phyloP scores from a whole-genome alignment of 1,284 basidiomycete species.

The Phylloboletellus chloephorus region DNA sequence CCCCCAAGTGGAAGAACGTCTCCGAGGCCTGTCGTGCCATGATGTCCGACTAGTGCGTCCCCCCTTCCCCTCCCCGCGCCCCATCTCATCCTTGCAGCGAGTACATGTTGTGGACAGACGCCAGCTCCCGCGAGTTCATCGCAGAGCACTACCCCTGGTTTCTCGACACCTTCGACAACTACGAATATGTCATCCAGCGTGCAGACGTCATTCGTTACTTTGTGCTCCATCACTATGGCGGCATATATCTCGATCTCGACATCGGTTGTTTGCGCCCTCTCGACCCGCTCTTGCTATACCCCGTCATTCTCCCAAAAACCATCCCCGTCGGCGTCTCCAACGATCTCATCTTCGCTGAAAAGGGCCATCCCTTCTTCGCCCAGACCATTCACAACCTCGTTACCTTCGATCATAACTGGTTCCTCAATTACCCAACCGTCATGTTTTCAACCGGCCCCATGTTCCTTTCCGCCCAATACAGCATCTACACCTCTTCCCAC shows the following conservation, averaged over 20 bases:
- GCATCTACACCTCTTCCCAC: constrained; percentile 73
- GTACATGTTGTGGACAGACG: constrained; percentile 98
- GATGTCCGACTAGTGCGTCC: constrained; percentile 91
- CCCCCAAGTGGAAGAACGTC: constrained; percentile 75
- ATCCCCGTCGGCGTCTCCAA: constrained; percentile 97
- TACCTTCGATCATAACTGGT: constrained; percentile 90
- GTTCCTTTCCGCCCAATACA: constrained; percentile 87
- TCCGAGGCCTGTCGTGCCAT: constrained; percentile 80
- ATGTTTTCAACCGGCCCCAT: constrained; percentile 99
- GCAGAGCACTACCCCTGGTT: constrained; percentile 87
- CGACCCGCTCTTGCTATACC: constrained; percentile 84
- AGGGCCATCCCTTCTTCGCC: constrained; percentile 84
- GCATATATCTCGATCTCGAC: constrained; percentile 95
- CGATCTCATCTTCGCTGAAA: constrained; percentile 91
- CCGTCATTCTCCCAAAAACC: constrained; percentile 90
- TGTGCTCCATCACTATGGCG: constrained; percentile 92
- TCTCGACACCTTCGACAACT: constrained; percentile 87
- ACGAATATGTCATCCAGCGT: constrained; percentile 92
- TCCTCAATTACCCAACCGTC: constrained; percentile 97
- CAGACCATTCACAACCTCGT: constrained; percentile 90
- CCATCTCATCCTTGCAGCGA: constrained; percentile 49
- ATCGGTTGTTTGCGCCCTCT: constrained; percentile 90
- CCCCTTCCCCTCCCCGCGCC: constrained; percentile 15
- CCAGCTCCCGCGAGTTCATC: constrained; percentile 85
- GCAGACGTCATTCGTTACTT: constrained; percentile 99